Evolutionary conservation across 352 stramenopile species (phyloP), one percentile per base, ranked within the genome.

Genomic region (Plasmopara halstedii): DNA sequence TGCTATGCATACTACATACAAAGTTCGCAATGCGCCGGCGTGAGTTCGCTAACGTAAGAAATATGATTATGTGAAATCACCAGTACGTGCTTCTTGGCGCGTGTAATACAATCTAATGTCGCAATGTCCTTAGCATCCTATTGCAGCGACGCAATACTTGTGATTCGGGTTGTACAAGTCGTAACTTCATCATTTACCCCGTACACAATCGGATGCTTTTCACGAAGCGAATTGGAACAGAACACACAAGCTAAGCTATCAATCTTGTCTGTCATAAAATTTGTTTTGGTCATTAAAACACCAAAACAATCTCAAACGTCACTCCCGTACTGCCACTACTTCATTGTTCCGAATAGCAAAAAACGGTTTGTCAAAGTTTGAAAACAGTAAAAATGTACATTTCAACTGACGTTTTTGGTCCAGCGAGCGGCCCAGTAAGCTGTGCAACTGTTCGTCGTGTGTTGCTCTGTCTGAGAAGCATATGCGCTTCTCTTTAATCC

Each of bases 41-140:
- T 69, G 26, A 88, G 60, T 23, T 73, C 59, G 17, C 83, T 59
- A 3, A 86, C 59, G 7, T 50, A 72, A 9, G 62, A 39, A 42
- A 88, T 83, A 38, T 88, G 77, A 34, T 78, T 47, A 29, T 70
- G 63, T 11, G 77, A 61, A 10, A 88, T 80, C 37, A 88, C 68
- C 29, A 88, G 55, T 37, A 86, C 32, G 25, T 88, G 77, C 27
- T 52, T 64, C 14, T 52, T 54, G 2, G 77, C 73, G 13, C 71
- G 68, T 22, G 77, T 71, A 29, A 83, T 73, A 18, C 61, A 63
- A 48, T 88, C 77, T 26, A 68, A 36, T 42, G 85, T 86, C 1
- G 60, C 77, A 46, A 83, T 61, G n/a, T 85, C 61, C 22, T 53
- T 45, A 13, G 67, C 64, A 62, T 86, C 72, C 77, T 88, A 34